A percentile compares a stretch with the other conserved stretches of the same genome.
Evolutionary conservation across 2,329 filamentous ascomycete species (phyloP).

Genomic region (Xenoacremonium recifei): DNA sequence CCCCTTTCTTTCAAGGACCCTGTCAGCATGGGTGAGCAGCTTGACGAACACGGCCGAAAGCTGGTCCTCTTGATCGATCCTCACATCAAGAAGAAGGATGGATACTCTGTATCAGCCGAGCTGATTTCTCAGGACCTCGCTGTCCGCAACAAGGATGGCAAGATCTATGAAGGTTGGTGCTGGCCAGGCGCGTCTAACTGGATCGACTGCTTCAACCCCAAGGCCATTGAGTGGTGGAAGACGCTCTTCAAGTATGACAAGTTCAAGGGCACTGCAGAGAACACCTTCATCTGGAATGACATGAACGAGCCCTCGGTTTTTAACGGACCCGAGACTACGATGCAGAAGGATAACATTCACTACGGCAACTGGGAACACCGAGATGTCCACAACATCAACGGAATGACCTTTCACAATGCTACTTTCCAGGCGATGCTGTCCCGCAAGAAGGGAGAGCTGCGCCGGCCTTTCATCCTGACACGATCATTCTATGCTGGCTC

Average conservation of each 20-base stretch:
- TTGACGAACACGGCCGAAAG: conserved; percentile 83
- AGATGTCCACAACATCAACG: conserved; percentile 94
- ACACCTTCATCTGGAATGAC: conserved; percentile 97
- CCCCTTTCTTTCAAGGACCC: conserved; percentile 84
- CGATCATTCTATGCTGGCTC: conserved; percentile 90
- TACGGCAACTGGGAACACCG: conserved; percentile 92
- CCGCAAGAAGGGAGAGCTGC: conserved; percentile 81
- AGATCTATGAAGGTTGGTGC: conserved; percentile 94
- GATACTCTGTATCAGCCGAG: conserved; percentile 75
- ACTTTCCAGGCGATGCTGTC: conserved; percentile 82
- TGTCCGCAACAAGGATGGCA: conserved; percentile 85
- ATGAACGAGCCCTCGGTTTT: conserved; percentile 99
- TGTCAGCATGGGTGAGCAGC: conserved; percentile 80
- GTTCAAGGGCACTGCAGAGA: conserved; percentile 83
- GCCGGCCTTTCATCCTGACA: conserved; percentile 88
- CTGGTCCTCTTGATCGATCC: conserved; percentile 94
- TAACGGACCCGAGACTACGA: conserved; percentile 96
- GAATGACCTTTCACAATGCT: conserved; percentile 92
- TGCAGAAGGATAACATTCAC: conserved; percentile 98
- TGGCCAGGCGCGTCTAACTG: conserved; percentile 97
- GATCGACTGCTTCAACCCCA: conserved; percentile 95
- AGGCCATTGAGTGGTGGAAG: conserved; percentile 88
- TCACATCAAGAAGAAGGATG: conserved; percentile 89
- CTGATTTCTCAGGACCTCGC: conserved; percentile 81
- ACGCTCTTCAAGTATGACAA: conserved; percentile 80